phyloP scores from a whole-genome alignment of 148 eudicot genomes.

The Silene uniflora region DNA sequence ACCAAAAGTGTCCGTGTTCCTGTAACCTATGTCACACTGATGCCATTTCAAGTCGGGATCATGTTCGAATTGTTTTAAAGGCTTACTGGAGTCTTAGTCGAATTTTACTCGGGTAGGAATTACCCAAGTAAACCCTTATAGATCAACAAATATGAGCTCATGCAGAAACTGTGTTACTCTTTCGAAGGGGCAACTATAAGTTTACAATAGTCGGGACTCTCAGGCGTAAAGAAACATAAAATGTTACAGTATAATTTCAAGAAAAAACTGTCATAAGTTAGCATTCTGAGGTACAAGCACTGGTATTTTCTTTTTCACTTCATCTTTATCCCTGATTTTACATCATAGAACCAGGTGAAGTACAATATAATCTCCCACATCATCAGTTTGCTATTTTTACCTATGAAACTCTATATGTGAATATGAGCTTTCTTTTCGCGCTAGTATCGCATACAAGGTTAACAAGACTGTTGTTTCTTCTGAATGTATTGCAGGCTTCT shows the following conservation, averaged over 20 bases:
- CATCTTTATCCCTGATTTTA: neutral
- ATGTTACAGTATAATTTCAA: neutral
- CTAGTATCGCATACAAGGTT: constrained; percentile 2
- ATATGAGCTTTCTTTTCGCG: neutral
- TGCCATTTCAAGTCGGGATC: neutral
- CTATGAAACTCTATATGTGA: constrained; percentile 16
- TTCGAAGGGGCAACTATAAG: neutral
- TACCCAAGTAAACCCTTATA: no score
- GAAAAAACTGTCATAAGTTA: constrained; percentile 11
- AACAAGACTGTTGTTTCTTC: constrained; percentile 9
- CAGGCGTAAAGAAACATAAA: constrained; percentile 11
- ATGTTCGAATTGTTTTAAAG: neutral
- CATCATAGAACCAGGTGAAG: neutral
- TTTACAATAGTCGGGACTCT: neutral
- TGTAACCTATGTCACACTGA: no score
- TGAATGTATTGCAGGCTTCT: constrained; percentile 19
- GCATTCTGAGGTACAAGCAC: constrained; percentile 18
- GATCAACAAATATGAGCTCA: neutral
- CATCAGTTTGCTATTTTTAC: constrained; percentile 2
- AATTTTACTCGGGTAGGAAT: no score
- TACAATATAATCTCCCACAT: constrained; percentile 15
- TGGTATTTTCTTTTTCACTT: neutral
- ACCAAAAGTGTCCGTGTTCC: no score
- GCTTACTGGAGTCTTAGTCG: no score
- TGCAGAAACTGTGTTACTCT: no score